Conservation (phyloP, 1,284 basidiomycete species). For the Cronartium quercuum region DNA sequence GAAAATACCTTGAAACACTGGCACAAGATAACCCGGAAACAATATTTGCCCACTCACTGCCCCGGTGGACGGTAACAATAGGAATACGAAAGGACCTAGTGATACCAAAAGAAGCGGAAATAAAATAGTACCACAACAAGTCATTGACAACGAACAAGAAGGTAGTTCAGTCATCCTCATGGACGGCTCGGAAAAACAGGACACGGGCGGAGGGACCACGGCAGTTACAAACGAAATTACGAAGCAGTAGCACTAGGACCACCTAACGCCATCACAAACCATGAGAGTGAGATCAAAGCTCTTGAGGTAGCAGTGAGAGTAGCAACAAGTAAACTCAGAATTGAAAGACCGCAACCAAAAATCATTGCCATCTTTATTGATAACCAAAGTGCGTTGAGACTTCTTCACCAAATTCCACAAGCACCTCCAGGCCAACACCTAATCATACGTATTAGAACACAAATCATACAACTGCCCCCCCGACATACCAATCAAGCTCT, state of each 20-base stretch:
- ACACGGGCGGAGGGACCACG: background rate
- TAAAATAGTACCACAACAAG: background rate
- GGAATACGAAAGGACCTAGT: background rate
- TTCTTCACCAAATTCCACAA: background rate
- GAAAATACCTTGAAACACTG: background rate
- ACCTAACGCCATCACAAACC: background rate
- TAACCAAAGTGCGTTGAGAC: background rate
- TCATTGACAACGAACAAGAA: background rate
- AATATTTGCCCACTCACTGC: background rate
- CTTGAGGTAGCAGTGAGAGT: background rate
- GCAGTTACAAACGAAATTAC: background rate
- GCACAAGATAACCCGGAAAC: background rate
- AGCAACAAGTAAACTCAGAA: background rate
- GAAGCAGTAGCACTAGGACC: background rate
- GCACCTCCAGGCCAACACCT: background rate
- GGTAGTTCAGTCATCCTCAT: background rate
- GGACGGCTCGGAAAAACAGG: background rate
- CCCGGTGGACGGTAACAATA: background rate
- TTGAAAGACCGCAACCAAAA: background rate
- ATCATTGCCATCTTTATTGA: background rate
- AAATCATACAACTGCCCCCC: background rate
- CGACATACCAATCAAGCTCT: background rate
- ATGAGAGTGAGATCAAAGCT: background rate
- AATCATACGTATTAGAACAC: background rate
- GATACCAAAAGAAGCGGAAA: background rate